These are phyloP conservation scores for Cymodocea nodosa DNA, from an alignment of 116 monocot genomes.

Conservation along the genomic window DNA sequence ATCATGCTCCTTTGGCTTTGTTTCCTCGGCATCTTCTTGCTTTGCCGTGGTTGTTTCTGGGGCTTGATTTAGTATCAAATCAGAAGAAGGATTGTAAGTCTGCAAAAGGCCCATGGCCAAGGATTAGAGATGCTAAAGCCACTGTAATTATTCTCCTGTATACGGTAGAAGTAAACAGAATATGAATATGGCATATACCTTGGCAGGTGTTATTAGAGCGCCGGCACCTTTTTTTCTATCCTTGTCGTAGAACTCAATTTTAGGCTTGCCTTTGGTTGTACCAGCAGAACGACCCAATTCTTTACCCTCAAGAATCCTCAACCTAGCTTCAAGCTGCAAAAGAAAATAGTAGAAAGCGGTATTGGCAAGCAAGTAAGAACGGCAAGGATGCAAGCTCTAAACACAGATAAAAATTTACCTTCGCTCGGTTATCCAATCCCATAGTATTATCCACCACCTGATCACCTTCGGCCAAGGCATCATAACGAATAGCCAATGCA, in stretches of 20 bases:
- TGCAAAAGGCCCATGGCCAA: slow-evolving; percentile 10
- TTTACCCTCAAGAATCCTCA: slow-evolving; percentile 80
- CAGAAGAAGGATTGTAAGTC: slow-evolving; percentile 84
- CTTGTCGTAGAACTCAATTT: slow-evolving; percentile 84
- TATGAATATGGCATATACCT: slow-evolving; percentile 28
- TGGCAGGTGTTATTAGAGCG: slow-evolving; percentile 60
- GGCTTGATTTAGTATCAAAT: slow-evolving; percentile 40
- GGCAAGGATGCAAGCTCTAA: not conserved
- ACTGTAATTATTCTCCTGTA: not conserved
- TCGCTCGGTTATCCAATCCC: slow-evolving; percentile 70
- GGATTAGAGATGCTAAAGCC: not conserved
- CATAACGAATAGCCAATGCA: slow-evolving; percentile 73
- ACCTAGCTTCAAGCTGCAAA: slow-evolving; percentile 58
- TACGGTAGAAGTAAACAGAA: not conserved
- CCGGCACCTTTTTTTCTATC: slow-evolving; percentile 86
- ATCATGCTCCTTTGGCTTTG: slow-evolving; percentile 1
- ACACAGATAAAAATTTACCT: slow-evolving; percentile 34
- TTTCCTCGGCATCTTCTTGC: slow-evolving; percentile 39
- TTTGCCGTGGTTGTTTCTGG: slow-evolving; percentile 8
- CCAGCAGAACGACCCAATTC: slow-evolving; percentile 78
- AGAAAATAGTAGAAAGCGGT: not conserved
- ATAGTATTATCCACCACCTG: slow-evolving; percentile 38
- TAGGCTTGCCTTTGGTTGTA: slow-evolving; percentile 78
- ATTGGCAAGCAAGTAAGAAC: not conserved
- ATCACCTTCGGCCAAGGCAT: slow-evolving; percentile 66